Percentiles rank a stretch among this genome's conserved stretches.
phyloP scores from a whole-genome alignment of 2,329 filamentous ascomycete genomes.

The Venturia carpophila region DNA sequence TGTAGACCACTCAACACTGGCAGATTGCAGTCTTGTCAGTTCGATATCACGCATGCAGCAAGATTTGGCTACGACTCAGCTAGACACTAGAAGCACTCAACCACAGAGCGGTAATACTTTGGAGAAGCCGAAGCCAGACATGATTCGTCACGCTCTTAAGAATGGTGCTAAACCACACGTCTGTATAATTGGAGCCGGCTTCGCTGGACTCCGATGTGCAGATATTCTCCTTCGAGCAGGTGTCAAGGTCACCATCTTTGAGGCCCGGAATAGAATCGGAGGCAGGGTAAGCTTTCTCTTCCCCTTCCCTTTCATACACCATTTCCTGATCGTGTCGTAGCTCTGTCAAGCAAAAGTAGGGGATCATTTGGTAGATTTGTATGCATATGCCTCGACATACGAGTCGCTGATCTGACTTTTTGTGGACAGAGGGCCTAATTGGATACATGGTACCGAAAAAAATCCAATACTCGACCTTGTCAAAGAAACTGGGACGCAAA shows the following conservation, averaged over 20 bases:
- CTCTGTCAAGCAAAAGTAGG: slow-evolving; percentile 42
- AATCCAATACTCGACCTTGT: slow-evolving; percentile 65
- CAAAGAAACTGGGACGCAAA: slow-evolving; percentile 49
- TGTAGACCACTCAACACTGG: not conserved
- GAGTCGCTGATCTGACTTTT: slow-evolving; percentile 19
- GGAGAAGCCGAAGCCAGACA: not conserved
- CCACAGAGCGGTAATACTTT: not conserved
- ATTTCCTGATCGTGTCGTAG: slow-evolving; percentile 27
- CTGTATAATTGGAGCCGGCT: slow-evolving; percentile 61
- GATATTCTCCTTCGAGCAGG: slow-evolving; percentile 58
- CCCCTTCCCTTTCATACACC: slow-evolving; percentile 35
- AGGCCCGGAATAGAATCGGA: slow-evolving; percentile 59
- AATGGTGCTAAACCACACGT: slow-evolving; percentile 40
- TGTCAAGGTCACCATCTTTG: slow-evolving; percentile 60
- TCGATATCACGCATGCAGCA: slow-evolving; percentile 16
- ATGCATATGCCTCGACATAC: slow-evolving; percentile 26
- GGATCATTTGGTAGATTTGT: slow-evolving; percentile 51
- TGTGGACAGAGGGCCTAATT: slow-evolving; percentile 58
- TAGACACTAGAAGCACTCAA: not conserved
- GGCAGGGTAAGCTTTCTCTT: slow-evolving; percentile 46
- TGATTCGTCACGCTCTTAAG: slow-evolving; percentile 5
- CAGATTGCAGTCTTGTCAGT: not conserved
- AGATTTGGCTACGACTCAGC: slow-evolving; percentile 8
- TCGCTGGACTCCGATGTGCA: slow-evolving; percentile 63
- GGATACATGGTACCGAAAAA: slow-evolving; percentile 66